These are phyloP conservation scores for Ogataea trehaloabstinens DNA, from an alignment of 805 yeast species.

Conservation along the genomic window DNA sequence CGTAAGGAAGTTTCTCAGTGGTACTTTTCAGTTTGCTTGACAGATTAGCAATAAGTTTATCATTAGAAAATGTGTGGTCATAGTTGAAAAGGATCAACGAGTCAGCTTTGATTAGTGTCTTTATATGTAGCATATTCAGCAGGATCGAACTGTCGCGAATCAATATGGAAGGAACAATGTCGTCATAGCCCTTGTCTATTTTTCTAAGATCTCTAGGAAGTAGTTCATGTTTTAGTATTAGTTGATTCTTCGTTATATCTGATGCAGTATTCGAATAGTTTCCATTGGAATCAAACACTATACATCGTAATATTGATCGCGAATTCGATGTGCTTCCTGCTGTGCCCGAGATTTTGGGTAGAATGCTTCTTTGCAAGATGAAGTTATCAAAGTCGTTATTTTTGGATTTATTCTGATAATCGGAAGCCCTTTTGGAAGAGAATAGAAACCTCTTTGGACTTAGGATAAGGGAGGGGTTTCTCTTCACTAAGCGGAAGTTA, in stretches of 20 bases:
- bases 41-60: constrained; percentile 43
- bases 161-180: constrained; percentile 56
- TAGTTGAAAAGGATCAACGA: constrained; percentile 48
- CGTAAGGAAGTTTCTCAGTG: constrained; percentile 64
- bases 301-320: constrained; percentile 36
- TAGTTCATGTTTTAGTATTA: constrained; percentile 44
- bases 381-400: constrained; percentile 19
- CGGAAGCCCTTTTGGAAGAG: too few species aligned
- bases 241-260: constrained; percentile 41
- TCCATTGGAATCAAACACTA: constrained; percentile 48
- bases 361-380: constrained; percentile 25
- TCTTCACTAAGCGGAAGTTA: too few species aligned
- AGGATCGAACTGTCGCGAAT: constrained; percentile 47
- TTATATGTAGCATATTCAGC: constrained; percentile 46
- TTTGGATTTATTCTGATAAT: too few species aligned
- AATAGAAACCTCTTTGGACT: too few species aligned
- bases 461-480: too few species aligned
- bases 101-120: constrained; percentile 53
- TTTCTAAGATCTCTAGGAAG: constrained; percentile 55
- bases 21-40: constrained; percentile 35
- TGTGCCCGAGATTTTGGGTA: constrained; percentile 19
- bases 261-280: constrained; percentile 43
- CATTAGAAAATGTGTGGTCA: constrained; percentile 44
- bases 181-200: constrained; percentile 44
- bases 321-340: constrained; percentile 2